A percentile compares a stretch with the other conserved stretches of the same genome.
phyloP scores from a whole-genome alignment of 257 asterid genomes.

The Verbena officinalis region DNA sequence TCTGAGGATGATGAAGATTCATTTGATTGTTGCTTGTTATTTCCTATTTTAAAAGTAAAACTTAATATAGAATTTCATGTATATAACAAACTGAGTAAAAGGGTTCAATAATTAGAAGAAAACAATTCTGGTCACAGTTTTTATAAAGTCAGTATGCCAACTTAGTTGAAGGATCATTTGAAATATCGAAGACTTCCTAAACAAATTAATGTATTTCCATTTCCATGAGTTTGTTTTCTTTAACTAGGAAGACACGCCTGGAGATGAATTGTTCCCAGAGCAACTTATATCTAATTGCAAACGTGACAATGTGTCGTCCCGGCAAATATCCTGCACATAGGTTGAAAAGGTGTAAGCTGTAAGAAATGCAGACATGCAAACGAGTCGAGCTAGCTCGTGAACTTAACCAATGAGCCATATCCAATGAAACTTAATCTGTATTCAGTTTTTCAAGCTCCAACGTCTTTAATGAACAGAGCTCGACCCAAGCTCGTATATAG shows the following conservation, averaged over 20 bases:
- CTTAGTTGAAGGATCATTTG: conserved; percentile 30
- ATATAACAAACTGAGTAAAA: conserved; percentile 10
- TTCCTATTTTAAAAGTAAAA: no score
- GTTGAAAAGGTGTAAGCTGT: not conserved
- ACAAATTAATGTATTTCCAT: conserved; percentile 34
- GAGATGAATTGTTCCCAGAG: conserved; percentile 80
- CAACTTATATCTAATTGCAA: conserved; percentile 72
- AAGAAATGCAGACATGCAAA: not conserved
- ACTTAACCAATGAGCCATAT: no score
- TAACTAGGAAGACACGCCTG: conserved; percentile 72
- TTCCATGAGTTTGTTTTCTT: conserved; percentile 11
- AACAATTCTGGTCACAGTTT: conserved; percentile 24
- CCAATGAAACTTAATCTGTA: no score
- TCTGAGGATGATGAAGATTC: no score
- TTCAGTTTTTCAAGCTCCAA: no score
- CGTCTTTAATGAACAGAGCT: no score
- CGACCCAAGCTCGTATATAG: no score
- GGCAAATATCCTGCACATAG: conserved; percentile 66
- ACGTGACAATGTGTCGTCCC: conserved; percentile 68
- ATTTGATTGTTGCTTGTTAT: no score
- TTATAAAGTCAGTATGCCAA: conserved; percentile 31
- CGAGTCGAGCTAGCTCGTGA: no score
- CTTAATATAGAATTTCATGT: not conserved
- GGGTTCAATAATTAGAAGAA: conserved; percentile 16
- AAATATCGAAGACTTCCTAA: conserved; percentile 32